Evolutionary conservation across 2,329 filamentous ascomycete species (phyloP), one percentile per base, ranked within the genome.

Genomic region (Calonectria leucothoes): DNA sequence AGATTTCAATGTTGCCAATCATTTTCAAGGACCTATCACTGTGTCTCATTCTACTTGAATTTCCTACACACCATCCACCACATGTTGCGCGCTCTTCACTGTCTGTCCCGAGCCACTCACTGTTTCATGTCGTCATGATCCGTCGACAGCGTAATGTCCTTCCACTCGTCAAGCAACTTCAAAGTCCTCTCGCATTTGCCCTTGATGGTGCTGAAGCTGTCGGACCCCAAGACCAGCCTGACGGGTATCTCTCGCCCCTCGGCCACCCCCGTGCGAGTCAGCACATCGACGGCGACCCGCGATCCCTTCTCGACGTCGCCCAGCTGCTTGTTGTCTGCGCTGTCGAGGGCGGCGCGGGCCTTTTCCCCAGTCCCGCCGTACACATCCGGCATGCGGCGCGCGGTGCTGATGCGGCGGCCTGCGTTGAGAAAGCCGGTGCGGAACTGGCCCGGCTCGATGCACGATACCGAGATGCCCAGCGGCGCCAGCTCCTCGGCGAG

Each of bases 271-370:
- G 84, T 85, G 69, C 83, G 83, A 7, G 88, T 90, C 77, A 93
- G 77, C n/a, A 90, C 84, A 77, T 93, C 90, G 6, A 91, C 85
- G 39, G 90, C 84, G 3, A 89, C 84, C 71, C 83, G 85, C 14
- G 83, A 82, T 0, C 87, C 90, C 83, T 91, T 91, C 23, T 81
- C 80, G 20, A 88, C 85, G 76, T 92, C 89, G 0, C 89, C 91
- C 0, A 85, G 86, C 33, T 77, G 74, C 48, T 65, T 71, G 4
- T 74, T 74, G 27, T 77, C 51, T 3, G 59, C 51, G 0, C 20
- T 25, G 39, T 75, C 69, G 11, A 77, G 67, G 6, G 49, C 15
- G 6, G 52, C 61, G 2, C 74, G 69, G 23, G 52, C 64, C 52
- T 74, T 49, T 4, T 71, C 75, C 1, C 67, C 69, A 6, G 59